Percentiles rank a stretch among this genome's conserved stretches.
Conservation (phyloP, 495 filamentous ascomycete genomes). For the Tirmania nivea region DNA sequence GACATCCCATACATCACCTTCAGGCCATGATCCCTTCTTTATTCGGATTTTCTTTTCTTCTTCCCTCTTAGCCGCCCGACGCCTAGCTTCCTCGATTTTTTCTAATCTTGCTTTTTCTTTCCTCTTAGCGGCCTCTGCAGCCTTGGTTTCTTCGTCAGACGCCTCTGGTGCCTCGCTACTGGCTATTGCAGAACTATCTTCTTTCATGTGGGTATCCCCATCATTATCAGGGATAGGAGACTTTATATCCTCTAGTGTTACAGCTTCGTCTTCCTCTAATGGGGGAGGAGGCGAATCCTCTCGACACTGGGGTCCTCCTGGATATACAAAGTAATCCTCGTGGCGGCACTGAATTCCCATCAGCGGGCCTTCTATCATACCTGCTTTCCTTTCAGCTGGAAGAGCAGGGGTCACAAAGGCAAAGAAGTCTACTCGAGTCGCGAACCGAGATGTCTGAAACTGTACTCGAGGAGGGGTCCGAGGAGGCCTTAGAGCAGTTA, state of each 20-base stretch:
- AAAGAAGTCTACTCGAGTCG: constrained; percentile 16
- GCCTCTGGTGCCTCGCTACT: neutral
- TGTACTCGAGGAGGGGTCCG: constrained; percentile 14
- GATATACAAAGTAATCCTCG: constrained; percentile 11
- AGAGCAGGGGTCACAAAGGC: constrained; percentile 13
- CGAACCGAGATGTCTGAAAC: constrained; percentile 14
- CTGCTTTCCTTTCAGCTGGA: constrained; percentile 14
- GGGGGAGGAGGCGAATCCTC: neutral
- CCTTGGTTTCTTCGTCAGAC: neutral
- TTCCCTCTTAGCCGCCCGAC: neutral
- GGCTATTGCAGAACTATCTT: neutral
- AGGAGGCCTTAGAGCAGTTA: constrained; percentile 8
- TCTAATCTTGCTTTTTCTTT: neutral
- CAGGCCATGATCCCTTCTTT: constrained; percentile 6
- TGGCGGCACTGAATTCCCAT: constrained; percentile 18
- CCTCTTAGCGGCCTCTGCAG: neutral
- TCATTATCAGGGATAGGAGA: neutral
- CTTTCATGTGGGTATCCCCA: neutral
- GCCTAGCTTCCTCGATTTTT: constrained; percentile 2
- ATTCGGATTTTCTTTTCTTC: neutral
- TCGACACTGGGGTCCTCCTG: constrained; percentile 3
- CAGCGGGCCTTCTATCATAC: constrained; percentile 17
- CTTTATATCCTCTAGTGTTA: neutral
- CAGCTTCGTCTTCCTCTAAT: neutral
- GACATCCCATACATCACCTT: constrained; percentile 1